Conservation (phyloP, 345 rosid species). For the Xanthoceras sorbifolium region DNA sequence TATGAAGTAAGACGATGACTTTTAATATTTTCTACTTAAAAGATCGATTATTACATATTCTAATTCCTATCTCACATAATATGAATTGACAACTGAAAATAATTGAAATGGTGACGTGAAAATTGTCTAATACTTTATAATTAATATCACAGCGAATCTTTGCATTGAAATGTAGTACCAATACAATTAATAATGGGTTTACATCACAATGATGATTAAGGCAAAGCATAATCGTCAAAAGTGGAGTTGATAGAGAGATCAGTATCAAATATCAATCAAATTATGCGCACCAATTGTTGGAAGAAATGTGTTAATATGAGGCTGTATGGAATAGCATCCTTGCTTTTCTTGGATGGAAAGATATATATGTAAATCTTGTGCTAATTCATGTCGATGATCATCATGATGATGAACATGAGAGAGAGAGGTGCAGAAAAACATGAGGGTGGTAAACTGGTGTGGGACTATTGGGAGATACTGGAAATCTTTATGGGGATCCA, state of each 20-base stretch:
- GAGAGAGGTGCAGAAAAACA: constrained; percentile 16
- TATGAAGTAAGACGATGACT: too few relatives aligned
- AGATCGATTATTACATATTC: neutral
- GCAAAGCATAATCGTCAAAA: constrained; percentile 1
- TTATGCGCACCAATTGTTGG: neutral
- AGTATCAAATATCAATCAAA: neutral
- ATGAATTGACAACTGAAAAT: neutral
- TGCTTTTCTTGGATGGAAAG: neutral
- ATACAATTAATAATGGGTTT: neutral
- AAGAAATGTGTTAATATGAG: neutral
- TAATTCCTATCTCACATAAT: neutral
- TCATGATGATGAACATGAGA: constrained; percentile 18
- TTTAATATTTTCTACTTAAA: neutral
- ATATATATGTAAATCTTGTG: neutral
- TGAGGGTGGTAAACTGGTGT: constrained; percentile 7
- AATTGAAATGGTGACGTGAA: neutral
- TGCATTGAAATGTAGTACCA: neutral
- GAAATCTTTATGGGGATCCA: constrained; percentile 58
- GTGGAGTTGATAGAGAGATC: neutral
- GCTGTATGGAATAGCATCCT: neutral
- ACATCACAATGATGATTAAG: neutral
- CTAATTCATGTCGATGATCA: neutral
- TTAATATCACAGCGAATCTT: neutral
- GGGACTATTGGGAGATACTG: constrained; percentile 38
- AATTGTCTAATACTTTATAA: neutral